phyloP scores from a whole-genome alignment of 805 yeast species.

The Candida maesae region DNA sequence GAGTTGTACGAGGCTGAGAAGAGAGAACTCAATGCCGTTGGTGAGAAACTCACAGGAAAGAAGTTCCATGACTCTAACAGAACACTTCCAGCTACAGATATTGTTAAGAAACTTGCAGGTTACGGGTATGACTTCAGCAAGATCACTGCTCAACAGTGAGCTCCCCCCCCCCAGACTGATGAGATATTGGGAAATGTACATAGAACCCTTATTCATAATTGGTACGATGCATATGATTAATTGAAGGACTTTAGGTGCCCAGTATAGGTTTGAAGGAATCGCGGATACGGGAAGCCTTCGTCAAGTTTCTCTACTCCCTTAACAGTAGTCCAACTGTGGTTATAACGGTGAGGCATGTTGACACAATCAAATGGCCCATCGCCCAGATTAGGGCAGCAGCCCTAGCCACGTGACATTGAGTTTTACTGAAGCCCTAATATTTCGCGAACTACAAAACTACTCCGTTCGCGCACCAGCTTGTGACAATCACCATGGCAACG shows the following conservation, averaged over 20 bases:
- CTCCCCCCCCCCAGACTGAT: not conserved
- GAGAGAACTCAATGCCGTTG: conserved; percentile 38
- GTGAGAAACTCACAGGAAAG: conserved; percentile 42
- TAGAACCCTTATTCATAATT: conserved; percentile 8
- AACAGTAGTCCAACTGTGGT: too few relatives aligned
- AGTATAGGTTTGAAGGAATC: too few relatives aligned
- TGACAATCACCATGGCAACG: conserved; percentile 2
- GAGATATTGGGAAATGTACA: conserved; percentile 4
- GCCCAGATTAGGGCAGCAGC: too few relatives aligned
- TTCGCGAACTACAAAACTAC: too few relatives aligned
- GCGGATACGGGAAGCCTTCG: too few relatives aligned
- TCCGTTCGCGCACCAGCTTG: not conserved
- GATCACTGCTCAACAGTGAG: conserved; percentile 21
- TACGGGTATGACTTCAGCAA: conserved; percentile 34
- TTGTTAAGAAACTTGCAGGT: conserved; percentile 44
- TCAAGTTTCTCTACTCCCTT: too few relatives aligned
- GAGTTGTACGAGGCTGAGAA: conserved; percentile 50
- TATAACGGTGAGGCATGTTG: too few relatives aligned
- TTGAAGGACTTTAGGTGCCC: not conserved
- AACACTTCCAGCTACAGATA: conserved; percentile 41
- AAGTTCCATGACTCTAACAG: conserved; percentile 41
- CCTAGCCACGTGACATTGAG: too few relatives aligned
- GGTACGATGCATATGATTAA: conserved; percentile 14
- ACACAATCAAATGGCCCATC: too few relatives aligned
- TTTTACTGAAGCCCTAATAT: not conserved